Conservation (phyloP, 202 grass and related monocot species). For the Panicum hallii region DNA sequence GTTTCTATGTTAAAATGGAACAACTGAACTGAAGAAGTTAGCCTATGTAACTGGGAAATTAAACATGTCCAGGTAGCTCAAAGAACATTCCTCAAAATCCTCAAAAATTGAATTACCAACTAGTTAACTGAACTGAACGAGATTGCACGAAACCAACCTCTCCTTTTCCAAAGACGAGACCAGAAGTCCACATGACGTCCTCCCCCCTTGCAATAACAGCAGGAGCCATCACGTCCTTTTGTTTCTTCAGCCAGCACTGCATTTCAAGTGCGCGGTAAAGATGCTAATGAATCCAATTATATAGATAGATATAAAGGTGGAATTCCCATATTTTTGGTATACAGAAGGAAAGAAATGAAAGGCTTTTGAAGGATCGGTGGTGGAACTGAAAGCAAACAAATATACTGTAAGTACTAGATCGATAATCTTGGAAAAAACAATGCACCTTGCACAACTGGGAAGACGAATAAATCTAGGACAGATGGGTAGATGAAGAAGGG, state of each 20-base stretch:
- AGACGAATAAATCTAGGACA: background rate
- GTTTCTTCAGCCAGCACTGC: conserved; percentile 97
- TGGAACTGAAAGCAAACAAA: background rate
- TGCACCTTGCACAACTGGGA: background rate
- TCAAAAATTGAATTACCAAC: conserved; percentile 7
- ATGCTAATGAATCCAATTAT: background rate
- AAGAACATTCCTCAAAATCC: background rate
- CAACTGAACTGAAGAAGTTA: background rate
- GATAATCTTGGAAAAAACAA: background rate
- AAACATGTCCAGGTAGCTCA: background rate
- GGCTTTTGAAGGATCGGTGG: background rate
- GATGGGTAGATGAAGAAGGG: background rate
- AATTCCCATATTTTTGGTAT: background rate
- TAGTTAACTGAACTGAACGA: background rate
- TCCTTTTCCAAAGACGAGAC: conserved; percentile 66
- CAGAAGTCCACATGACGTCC: conserved; percentile 88
- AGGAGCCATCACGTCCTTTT: conserved; percentile 71
- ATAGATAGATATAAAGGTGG: too few relatives aligned
- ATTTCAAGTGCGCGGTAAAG: conserved; percentile 6
- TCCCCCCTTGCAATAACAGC: conserved; percentile 59
- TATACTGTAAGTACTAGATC: background rate
- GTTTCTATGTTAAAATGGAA: background rate
- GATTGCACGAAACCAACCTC: conserved; percentile 57
- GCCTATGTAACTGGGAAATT: background rate
- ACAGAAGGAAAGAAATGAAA: background rate